These are phyloP conservation scores for Fusarium solani-melongenae DNA, from an alignment of 2,329 filamentous ascomycete genomes.

Conservation along the genomic window DNA sequence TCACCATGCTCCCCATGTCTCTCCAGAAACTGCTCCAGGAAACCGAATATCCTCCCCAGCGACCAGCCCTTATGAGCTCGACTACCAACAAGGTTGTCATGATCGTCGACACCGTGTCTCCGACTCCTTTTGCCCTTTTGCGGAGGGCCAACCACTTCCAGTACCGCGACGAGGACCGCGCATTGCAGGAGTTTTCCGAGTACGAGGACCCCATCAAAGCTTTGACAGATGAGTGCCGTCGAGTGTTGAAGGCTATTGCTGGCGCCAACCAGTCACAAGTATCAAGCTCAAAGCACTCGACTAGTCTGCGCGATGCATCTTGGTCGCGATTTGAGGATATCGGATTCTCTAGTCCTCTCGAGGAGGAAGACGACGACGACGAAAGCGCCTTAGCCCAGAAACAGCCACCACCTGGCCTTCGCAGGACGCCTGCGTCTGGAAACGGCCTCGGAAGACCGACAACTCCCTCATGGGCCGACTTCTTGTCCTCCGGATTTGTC, in stretches of 20 bases:
- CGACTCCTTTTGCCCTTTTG: constrained; percentile 90
- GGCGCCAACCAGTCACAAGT: constrained; percentile 87
- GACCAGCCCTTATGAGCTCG: constrained; percentile 79
- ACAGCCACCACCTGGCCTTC: constrained; percentile 61
- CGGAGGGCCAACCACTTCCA: constrained; percentile 94
- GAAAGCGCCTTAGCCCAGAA: constrained; percentile 57
- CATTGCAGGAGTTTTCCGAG: constrained; percentile 86
- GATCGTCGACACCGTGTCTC: constrained; percentile 95
- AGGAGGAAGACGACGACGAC: constrained; percentile 76
- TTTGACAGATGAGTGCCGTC: constrained; percentile 91
- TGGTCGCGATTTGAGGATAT: constrained; percentile 98
- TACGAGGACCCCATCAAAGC: constrained; percentile 90
- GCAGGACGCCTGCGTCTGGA: constrained; percentile 75
- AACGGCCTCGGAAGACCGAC: constrained; percentile 82
- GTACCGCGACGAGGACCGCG: constrained; percentile 87
- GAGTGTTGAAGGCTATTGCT: constrained; percentile 90
- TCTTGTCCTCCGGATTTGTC: constrained; percentile 91
- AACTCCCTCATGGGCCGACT: constrained; percentile 98
- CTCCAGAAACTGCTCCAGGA: constrained; percentile 91
- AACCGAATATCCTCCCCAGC: constrained; percentile 91
- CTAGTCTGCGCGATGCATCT: constrained; percentile 82
- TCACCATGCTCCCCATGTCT: constrained; percentile 88
- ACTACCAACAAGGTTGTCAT: constrained; percentile 91
- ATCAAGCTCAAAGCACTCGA: constrained; percentile 76
- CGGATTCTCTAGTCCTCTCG: constrained; percentile 82